These are phyloP conservation scores for Talaromyces sp. DNA, from an alignment of 2,329 filamentous ascomycete species.

Conservation along the genomic window DNA sequence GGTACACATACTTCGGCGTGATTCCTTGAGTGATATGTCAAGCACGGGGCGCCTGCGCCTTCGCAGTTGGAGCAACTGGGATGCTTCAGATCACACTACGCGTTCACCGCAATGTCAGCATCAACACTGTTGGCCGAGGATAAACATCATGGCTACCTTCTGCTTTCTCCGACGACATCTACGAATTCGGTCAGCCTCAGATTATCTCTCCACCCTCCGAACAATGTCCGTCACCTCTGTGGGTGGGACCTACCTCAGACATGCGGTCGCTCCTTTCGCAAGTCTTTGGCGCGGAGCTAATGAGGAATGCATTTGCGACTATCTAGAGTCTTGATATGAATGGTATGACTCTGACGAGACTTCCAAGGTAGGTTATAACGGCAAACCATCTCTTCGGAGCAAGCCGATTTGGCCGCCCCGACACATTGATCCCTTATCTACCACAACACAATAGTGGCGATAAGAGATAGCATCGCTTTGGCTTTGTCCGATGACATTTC, in stretches of 20 bases:
- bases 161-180: constrained; percentile 10
- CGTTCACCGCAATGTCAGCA: neutral
- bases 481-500: neutral
- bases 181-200: neutral
- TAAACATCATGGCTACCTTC: neutral
- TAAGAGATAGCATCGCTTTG: neutral
- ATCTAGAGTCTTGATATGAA: neutral
- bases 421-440: neutral
- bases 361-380: neutral
- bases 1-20: constrained; percentile 15
- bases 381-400: neutral
- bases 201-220: neutral
- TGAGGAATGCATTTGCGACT: neutral
- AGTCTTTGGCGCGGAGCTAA: too few species aligned
- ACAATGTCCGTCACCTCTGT: too few species aligned
- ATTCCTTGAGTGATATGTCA: constrained; percentile 20
- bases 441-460: neutral
- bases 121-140: neutral
- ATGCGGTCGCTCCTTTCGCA: constrained; percentile 1
- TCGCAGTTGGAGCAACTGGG: constrained; percentile 21
- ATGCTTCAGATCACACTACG: constrained; percentile 19
- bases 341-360: neutral
- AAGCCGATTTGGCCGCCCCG: neutral
- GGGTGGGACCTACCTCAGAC: constrained; percentile 1
- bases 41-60: constrained; percentile 13